Conservation (phyloP, 106 monocot genomes). For the Phalaenopsis aphrodite region DNA sequence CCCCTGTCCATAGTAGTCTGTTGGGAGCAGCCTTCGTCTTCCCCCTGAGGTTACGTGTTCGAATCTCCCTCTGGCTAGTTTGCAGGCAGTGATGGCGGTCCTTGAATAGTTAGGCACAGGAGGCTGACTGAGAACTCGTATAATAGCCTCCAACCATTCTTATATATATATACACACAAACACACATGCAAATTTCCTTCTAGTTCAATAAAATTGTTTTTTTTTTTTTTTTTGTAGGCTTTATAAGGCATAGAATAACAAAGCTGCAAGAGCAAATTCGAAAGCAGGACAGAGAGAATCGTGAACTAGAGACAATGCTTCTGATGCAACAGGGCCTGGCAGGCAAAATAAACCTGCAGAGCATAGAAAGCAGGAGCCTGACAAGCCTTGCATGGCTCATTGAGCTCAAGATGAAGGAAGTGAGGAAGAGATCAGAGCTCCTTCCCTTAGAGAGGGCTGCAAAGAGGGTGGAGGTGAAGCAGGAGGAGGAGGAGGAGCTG, state of each 20-base stretch:
- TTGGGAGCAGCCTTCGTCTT: no score
- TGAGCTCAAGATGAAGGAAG: conserved; percentile 2
- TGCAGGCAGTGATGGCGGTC: no score
- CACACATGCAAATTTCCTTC: no score
- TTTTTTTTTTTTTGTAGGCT: not conserved
- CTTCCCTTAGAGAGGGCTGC: not conserved
- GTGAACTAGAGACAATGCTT: conserved; percentile 20
- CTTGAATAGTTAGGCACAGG: no score
- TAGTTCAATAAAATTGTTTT: not conserved
- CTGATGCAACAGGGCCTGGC: conserved; percentile 15
- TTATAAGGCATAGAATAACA: conserved; percentile 20
- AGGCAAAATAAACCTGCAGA: not conserved
- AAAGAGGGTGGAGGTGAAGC: no score
- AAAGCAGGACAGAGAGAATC: conserved; percentile 27
- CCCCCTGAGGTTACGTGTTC: no score
- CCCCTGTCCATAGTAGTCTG: no score
- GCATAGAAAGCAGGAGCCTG: conserved; percentile 3
- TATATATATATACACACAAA: no score
- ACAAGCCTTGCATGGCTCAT: conserved; percentile 4
- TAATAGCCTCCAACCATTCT: no score
- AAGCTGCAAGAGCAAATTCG: conserved; percentile 26
- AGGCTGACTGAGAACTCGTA: no score
- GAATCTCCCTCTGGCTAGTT: no score
- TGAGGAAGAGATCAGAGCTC: not conserved
- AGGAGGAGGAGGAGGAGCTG: not conserved